Conservation (phyloP, 768 basidiomycete species). For the Hysterangium stoloniferum region DNA sequence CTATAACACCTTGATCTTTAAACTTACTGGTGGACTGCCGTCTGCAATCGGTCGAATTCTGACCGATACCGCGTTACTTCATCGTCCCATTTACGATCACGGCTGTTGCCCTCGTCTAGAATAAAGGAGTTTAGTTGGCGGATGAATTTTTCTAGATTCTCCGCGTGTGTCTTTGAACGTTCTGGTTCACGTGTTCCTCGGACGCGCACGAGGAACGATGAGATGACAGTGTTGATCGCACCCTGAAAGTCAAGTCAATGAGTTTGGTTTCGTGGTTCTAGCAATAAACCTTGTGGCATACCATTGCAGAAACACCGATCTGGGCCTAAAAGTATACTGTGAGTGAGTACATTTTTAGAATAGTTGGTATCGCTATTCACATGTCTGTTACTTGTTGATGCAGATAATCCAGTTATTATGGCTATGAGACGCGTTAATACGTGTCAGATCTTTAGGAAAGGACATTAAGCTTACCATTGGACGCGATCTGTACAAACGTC, state of each 20-base stretch:
- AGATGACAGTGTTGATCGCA: slow-evolving; percentile 58
- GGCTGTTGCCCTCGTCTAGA: slow-evolving; percentile 42
- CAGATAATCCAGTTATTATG: slow-evolving; percentile 5
- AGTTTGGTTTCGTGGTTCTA: not conserved
- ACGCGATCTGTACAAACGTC: slow-evolving; percentile 13
- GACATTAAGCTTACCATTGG: slow-evolving; percentile 2
- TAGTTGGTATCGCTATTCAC: not conserved
- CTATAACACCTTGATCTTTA: too few relatives aligned
- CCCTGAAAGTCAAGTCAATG: slow-evolving; percentile 31
- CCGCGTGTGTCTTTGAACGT: slow-evolving; percentile 42
- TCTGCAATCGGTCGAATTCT: slow-evolving; percentile 2
- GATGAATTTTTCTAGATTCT: slow-evolving; percentile 60
- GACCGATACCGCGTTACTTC: not conserved
- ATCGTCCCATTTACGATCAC: slow-evolving; percentile 1
- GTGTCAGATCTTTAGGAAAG: not conserved
- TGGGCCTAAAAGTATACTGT: not conserved
- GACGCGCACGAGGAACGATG: slow-evolving; percentile 63
- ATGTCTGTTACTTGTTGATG: not conserved
- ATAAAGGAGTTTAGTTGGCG: slow-evolving; percentile 52
- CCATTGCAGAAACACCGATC: slow-evolving; percentile 7
- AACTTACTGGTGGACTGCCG: slow-evolving; percentile 4
- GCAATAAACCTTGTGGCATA: not conserved
- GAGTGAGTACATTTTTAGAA: not conserved
- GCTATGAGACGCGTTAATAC: not conserved
- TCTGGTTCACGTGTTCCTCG: slow-evolving; percentile 69